Conservation (phyloP, 2,329 filamentous ascomycete genomes). For the Botryosphaeria dothidea region DNA sequence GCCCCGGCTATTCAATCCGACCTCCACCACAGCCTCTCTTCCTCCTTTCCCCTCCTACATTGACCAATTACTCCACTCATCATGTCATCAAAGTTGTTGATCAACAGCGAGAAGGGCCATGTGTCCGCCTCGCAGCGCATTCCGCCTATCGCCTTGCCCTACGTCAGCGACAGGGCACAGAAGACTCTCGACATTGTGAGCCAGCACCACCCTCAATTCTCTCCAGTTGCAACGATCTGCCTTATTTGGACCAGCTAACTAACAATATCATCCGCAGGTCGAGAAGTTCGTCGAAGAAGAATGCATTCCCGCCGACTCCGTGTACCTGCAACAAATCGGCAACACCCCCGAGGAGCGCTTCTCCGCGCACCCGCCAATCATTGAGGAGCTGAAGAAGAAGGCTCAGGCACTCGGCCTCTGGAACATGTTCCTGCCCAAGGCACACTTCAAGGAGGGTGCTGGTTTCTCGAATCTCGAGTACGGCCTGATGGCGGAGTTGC, state of each 20-base stretch:
- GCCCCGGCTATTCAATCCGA: neutral
- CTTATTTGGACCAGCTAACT: slow-evolving; percentile 35
- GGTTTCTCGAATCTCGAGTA: slow-evolving; percentile 97
- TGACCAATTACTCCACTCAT: neutral
- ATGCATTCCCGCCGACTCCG: slow-evolving; percentile 72
- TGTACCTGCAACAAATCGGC: slow-evolving; percentile 79
- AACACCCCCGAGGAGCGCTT: slow-evolving; percentile 71
- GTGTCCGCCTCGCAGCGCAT: slow-evolving; percentile 56
- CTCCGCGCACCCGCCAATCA: slow-evolving; percentile 73
- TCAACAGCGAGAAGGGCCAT: slow-evolving; percentile 38
- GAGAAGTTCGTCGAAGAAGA: slow-evolving; percentile 97
- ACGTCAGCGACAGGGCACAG: slow-evolving; percentile 81
- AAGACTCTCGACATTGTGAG: slow-evolving; percentile 75
- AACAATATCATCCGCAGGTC: slow-evolving; percentile 56
- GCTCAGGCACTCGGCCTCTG: slow-evolving; percentile 83
- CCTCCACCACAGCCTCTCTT: neutral
- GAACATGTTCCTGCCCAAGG: slow-evolving; percentile 98
- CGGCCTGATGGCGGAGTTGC: slow-evolving; percentile 93
- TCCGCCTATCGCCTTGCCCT: slow-evolving; percentile 58
- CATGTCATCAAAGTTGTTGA: slow-evolving; percentile 29
- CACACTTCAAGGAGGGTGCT: slow-evolving; percentile 92
- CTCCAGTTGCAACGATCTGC: neutral
- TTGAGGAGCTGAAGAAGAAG: slow-evolving; percentile 87
- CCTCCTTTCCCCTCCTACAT: neutral
- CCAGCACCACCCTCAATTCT: neutral